These are phyloP conservation scores for Nicotiana sylvestris DNA, from an alignment of 257 asterid genomes.

Conservation along the genomic window DNA sequence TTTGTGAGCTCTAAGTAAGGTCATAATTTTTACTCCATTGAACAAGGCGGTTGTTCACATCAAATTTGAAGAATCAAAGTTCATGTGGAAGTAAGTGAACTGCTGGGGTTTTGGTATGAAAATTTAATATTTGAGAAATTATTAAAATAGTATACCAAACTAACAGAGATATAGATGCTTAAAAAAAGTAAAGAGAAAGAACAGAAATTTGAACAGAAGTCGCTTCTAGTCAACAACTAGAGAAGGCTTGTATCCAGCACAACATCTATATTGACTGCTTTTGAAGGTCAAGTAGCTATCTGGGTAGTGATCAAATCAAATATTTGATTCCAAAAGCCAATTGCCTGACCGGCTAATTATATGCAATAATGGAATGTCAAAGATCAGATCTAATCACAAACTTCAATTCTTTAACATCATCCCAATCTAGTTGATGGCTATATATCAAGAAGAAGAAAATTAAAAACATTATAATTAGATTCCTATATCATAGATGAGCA, in stretches of 20 bases:
- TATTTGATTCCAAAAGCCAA: background rate
- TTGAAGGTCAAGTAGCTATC: background rate
- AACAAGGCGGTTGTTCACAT: too few species aligned
- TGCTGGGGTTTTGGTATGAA: too few species aligned
- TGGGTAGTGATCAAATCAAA: background rate
- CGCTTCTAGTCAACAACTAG: background rate
- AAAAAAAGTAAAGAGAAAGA: background rate
- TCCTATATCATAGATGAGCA: background rate
- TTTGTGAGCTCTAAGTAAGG: too few species aligned
- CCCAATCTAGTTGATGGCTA: background rate
- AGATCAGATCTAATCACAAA: background rate
- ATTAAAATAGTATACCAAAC: too few species aligned
- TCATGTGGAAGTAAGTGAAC: too few species aligned
- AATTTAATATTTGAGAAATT: too few species aligned
- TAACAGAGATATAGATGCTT: too few species aligned
- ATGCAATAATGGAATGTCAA: constrained; percentile 1
- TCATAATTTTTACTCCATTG: too few species aligned
- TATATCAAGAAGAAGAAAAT: background rate
- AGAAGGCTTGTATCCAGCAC: background rate
- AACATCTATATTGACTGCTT: background rate
- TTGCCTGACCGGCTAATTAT: background rate
- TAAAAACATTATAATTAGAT: background rate
- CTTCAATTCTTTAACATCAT: background rate
- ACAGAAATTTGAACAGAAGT: background rate
- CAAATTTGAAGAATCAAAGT: too few species aligned